Conservation (phyloP, 441 rosid genomes). For the Jatropha podagrica region DNA sequence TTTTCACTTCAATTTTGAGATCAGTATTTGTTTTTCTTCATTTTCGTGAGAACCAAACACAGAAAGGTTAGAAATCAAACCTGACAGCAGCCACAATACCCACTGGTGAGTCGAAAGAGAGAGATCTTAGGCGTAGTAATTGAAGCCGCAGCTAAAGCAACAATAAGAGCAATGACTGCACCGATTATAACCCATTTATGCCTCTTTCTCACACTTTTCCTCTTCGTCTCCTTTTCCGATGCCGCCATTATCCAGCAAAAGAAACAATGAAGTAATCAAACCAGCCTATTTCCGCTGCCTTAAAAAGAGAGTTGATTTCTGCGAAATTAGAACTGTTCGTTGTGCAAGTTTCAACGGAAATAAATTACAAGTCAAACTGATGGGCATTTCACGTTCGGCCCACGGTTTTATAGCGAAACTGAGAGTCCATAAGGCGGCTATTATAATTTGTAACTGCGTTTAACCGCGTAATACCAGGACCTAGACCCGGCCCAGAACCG, state of each 20-base stretch:
- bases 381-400: not conserved
- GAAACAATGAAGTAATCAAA: not conserved
- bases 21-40: not conserved
- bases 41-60: not conserved
- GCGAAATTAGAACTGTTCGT: not conserved
- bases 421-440: too few species aligned
- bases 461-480: too few species aligned
- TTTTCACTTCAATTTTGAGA: not conserved
- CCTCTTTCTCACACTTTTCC: constrained; percentile 25
- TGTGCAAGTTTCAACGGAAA: not conserved
- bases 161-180: constrained; percentile 34
- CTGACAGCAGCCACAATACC: constrained; percentile 55
- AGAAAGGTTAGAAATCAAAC: constrained; percentile 27
- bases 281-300: not conserved
- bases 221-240: constrained; percentile 18
- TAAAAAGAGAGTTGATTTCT: not conserved
- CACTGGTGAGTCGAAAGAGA: constrained; percentile 27
- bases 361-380: not conserved
- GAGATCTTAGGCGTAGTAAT: constrained; percentile 25
- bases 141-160: constrained; percentile 46
- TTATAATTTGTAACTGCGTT: too few species aligned
- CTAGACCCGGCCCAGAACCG: too few species aligned
- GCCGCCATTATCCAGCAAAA: constrained; percentile 4
- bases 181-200: constrained; percentile 37
- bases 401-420: not conserved